Base-by-base conservation (phyloP, 1,284 basidiomycete genomes). In the Anthracocystis panici-leucophaei region DNA sequence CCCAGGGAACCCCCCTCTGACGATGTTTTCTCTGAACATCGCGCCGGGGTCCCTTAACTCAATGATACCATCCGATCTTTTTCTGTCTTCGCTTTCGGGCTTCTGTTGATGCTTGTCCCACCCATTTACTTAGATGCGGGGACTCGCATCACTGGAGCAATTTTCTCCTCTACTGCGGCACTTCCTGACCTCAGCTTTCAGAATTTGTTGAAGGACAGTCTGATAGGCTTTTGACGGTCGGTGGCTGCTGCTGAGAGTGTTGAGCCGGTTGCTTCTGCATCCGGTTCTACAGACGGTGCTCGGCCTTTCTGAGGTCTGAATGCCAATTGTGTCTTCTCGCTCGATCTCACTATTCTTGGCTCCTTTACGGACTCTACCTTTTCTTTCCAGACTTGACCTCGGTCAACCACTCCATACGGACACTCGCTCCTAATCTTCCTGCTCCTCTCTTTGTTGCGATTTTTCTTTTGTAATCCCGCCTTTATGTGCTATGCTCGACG, bases 41-140 rank as follows among this genome's bases (percentile, higher is more conserved):
- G 27, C 18, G 5, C 3, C 23, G 11, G 9, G 53, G 67, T 25
- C 57, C 29, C 31, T 63, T 63, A 51, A 10, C 16, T 42, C 55
- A 57, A 71, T 65, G 68, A 71, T 71, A 71, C 68, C 68, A 71
- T 53, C 45, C 65, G 58, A 59, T 57, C 51, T 25, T 20, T 20
- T 31, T 41, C 23, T 53, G 45, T 65, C 46, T 71, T 49, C 31
- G 57, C 40, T 57, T 59, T 57, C 54, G 58, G 46, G 40, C 41
- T 60, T 44, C 25, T 48, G 25, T 12, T 45, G 42, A n/a, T 35
- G 3, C n/a, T 8, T 14, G 49, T 33, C 53, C 23, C 10, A n/a
- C 45, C 52, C n/a, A n/a, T 31, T 10, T 5, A 48, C 11, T 33
- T 11, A 11, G 46, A 48, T 31, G 46, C 25, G 45, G 46, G 46